Evolutionary conservation across 495 filamentous ascomycete species (phyloP).

Genomic region (Neurospora sp.): DNA sequence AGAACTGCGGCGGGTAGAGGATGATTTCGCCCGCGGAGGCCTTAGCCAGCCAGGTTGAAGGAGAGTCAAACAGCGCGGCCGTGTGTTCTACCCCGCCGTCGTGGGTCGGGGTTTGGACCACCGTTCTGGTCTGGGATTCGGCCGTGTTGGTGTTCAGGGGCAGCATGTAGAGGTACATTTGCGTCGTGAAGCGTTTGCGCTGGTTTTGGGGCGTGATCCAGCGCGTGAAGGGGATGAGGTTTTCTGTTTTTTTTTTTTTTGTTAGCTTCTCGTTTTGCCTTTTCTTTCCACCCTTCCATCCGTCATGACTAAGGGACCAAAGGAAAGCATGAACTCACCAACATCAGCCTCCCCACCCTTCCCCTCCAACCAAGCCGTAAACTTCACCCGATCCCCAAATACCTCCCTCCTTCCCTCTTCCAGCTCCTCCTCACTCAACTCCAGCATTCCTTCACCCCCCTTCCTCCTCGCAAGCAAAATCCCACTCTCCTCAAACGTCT

Average conservation of each 20-base stretch:
- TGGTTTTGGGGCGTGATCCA: slow-evolving; percentile 77
- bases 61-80: slow-evolving; percentile 63
- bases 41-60: slow-evolving; percentile 55
- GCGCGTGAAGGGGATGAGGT: slow-evolving; percentile 72
- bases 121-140: slow-evolving; percentile 14
- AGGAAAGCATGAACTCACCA: slow-evolving; percentile 27
- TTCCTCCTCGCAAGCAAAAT: slow-evolving; percentile 53
- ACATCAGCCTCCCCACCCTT: slow-evolving; percentile 56
- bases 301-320: not conserved
- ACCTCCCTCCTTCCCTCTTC: slow-evolving; percentile 59
- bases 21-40: slow-evolving; percentile 58
- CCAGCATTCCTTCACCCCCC: slow-evolving; percentile 27
- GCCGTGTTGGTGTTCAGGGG: slow-evolving; percentile 37
- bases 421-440: slow-evolving; percentile 46
- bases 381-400: slow-evolving; percentile 48
- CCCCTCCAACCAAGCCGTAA: slow-evolving; percentile 54
- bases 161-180: slow-evolving; percentile 96
- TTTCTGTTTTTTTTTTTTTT: slow-evolving; percentile 43
- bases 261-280: not conserved
- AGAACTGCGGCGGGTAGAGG: slow-evolving; percentile 83
- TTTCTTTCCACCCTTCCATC: not conserved
- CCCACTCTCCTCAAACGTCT: slow-evolving; percentile 92
- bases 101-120: slow-evolving; percentile 54
- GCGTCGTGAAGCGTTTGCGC: slow-evolving; percentile 72
- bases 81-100: slow-evolving; percentile 85